phyloP scores from a whole-genome alignment of 371 early-diverging fungal species.

The Mortierella sp. region DNA sequence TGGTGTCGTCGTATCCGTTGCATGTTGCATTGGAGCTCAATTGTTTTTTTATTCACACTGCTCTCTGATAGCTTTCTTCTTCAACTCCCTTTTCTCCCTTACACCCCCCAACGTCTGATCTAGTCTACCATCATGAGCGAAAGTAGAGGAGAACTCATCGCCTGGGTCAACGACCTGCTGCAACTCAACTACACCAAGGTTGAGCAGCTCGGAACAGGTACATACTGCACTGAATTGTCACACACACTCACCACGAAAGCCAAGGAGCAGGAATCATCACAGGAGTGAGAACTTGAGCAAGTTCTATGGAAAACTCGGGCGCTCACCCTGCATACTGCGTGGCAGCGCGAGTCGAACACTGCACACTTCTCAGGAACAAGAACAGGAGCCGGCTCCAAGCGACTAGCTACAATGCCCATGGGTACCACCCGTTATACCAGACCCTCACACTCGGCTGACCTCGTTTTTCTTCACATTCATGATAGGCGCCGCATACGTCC shows the following conservation, averaged over 20 bases:
- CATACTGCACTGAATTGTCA: slow-evolving; percentile 17
- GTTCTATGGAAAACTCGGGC: too few relatives aligned
- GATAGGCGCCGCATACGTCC: slow-evolving; percentile 87
- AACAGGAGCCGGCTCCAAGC: too few relatives aligned
- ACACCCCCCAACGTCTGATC: not conserved
- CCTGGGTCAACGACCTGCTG: slow-evolving; percentile 93
- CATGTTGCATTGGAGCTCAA: too few relatives aligned
- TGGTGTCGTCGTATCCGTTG: too few relatives aligned
- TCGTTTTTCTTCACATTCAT: not conserved
- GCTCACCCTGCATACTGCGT: too few relatives aligned
- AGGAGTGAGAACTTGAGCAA: too few relatives aligned
- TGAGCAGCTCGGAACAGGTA: slow-evolving; percentile 95
- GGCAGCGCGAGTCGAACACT: too few relatives aligned
- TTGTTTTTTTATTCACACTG: slow-evolving; percentile 6
- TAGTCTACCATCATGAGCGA: slow-evolving; percentile 70
- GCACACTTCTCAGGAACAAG: too few relatives aligned
- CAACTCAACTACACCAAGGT: slow-evolving; percentile 90
- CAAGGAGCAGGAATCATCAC: not conserved
- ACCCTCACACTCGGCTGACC: not conserved
- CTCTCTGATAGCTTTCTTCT: not conserved
- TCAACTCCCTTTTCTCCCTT: not conserved
- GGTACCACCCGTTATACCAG: not conserved
- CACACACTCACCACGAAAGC: not conserved
- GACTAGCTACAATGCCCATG: not conserved
- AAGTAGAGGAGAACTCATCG: slow-evolving; percentile 88